Conservation (phyloP, 805 yeast species). For the Starmerella floricola region DNA sequence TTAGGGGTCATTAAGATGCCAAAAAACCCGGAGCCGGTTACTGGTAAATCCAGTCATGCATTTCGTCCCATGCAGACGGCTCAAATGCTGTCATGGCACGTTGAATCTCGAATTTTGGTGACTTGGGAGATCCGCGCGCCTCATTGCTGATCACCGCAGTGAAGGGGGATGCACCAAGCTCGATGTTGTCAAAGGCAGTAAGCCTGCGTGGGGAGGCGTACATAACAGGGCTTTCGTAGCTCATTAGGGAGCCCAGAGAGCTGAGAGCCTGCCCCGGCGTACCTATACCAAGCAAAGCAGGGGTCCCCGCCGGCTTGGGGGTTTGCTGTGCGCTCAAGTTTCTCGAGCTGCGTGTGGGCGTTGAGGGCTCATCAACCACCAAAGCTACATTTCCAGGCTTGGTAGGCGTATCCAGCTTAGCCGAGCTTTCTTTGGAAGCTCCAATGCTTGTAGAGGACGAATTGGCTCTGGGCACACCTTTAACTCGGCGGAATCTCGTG, state of each 20-base stretch:
- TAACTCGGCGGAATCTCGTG: constrained; percentile 28
- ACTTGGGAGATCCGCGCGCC: constrained; percentile 17
- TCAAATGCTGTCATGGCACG: constrained; percentile 22
- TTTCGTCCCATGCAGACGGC: constrained; percentile 22
- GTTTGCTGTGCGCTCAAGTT: neutral
- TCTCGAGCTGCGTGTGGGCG: constrained; percentile 3
- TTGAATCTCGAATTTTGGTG: constrained; percentile 17
- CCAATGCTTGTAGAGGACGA: neutral
- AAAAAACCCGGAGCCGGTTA: no score
- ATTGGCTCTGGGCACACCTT: neutral
- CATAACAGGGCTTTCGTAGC: constrained; percentile 14
- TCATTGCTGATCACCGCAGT: constrained; percentile 8
- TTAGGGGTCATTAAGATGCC: no score
- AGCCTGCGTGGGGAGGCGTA: constrained; percentile 15
- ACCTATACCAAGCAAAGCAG: constrained; percentile 5
- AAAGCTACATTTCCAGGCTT: no score
- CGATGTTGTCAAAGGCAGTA: constrained; percentile 8
- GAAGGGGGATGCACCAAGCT: constrained; percentile 12
- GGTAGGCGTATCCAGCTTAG: no score
- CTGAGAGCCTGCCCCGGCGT: constrained; percentile 8
- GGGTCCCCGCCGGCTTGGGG: constrained; percentile 2
- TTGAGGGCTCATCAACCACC: constrained; percentile 5
- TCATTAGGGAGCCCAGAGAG: constrained; percentile 6
- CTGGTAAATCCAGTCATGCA: constrained; percentile 21
- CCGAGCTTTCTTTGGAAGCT: neutral